phyloP scores from a whole-genome alignment of 2,329 filamentous ascomycete species.

The Colletotrichum salicis region DNA sequence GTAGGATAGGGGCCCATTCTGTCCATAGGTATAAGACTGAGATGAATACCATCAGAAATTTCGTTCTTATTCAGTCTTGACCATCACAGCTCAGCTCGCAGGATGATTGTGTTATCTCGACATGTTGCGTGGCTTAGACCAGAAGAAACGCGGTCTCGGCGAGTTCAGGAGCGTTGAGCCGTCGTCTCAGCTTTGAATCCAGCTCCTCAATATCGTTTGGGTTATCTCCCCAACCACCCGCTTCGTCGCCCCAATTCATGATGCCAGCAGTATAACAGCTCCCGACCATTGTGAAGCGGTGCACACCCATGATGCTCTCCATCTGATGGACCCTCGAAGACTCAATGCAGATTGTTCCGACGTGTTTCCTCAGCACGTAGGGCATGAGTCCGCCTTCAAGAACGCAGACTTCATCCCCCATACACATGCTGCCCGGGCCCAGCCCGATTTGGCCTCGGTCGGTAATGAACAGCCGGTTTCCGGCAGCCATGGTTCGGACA shows the following conservation, averaged over 20 bases:
- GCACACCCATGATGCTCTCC: neutral
- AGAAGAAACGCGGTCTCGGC: neutral
- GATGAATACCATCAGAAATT: neutral
- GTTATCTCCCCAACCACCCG: neutral
- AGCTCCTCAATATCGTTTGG: neutral
- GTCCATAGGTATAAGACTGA: neutral
- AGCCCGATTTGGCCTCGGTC: neutral
- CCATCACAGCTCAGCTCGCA: neutral
- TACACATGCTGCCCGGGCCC: neutral
- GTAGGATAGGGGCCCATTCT: neutral
- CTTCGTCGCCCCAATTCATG: slow-evolving; percentile 16
- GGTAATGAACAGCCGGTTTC: slow-evolving; percentile 12
- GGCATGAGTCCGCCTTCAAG: slow-evolving; percentile 26
- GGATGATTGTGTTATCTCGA: neutral
- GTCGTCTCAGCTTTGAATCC: neutral
- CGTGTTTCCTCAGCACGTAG: neutral
- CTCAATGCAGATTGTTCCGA: neutral
- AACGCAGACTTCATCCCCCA: neutral
- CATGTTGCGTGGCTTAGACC: neutral
- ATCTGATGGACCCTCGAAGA: neutral
- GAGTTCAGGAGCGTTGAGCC: neutral
- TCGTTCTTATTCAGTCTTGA: neutral
- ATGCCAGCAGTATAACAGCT: slow-evolving; percentile 20
- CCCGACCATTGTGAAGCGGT: slow-evolving; percentile 9
- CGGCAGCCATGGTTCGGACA: neutral